Evolutionary conservation across 768 basidiomycete genomes (phyloP).

Genomic region (Neoboletus brunneissimus): DNA sequence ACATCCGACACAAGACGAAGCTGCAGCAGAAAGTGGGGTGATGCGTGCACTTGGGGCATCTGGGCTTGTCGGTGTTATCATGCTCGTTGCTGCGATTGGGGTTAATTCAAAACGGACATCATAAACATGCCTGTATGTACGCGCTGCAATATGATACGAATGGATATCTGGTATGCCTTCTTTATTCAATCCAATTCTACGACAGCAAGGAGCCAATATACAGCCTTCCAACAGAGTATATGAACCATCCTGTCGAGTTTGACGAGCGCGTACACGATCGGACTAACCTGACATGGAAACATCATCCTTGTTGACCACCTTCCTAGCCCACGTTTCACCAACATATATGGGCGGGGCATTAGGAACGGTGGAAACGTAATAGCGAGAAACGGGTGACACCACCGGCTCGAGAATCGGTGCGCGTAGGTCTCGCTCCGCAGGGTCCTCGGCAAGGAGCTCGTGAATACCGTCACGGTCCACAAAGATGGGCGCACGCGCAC

Average conservation of each 20-base stretch:
- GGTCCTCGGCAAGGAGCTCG: constrained; percentile 2
- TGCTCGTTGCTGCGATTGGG: constrained; percentile 23
- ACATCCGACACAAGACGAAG: constrained; percentile 22
- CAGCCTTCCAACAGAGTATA: neutral
- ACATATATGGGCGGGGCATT: constrained; percentile 12
- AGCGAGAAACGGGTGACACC: constrained; percentile 4
- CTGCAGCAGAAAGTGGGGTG: constrained; percentile 23
- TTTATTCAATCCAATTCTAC: neutral
- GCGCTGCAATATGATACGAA: neutral
- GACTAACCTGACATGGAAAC: neutral
- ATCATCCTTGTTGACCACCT: constrained; percentile 1
- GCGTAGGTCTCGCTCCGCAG: neutral
- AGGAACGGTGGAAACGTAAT: neutral
- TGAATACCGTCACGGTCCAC: constrained; percentile 2
- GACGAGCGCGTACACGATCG: too few relatives aligned
- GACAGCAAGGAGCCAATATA: neutral
- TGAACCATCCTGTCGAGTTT: neutral
- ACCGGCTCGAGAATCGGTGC: neutral
- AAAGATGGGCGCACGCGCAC: constrained; percentile 18
- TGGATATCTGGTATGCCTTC: neutral
- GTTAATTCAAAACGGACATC: constrained; percentile 15
- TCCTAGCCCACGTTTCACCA: constrained; percentile 19
- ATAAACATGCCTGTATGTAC: constrained; percentile 4
- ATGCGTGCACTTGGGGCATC: constrained; percentile 30
- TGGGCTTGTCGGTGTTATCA: constrained; percentile 26